phyloP scores from a whole-genome alignment of 495 filamentous ascomycete genomes.

The Penicillium manginii region DNA sequence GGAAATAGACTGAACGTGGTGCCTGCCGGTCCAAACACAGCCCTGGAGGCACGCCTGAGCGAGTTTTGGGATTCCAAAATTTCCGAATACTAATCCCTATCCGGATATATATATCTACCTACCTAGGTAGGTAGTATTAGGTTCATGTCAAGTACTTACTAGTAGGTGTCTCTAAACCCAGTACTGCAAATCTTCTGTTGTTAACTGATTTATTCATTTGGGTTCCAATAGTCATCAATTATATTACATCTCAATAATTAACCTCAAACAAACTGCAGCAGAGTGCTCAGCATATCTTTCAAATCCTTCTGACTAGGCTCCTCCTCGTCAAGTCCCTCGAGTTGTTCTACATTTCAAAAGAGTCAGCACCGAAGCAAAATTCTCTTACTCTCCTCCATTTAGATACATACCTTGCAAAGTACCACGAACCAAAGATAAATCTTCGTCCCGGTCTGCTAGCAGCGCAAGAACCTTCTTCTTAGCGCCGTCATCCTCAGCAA shows the following conservation, averaged over 20 bases:
- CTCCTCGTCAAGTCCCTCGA: slow-evolving; percentile 61
- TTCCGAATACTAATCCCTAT: too few species aligned
- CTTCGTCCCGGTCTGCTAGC: slow-evolving; percentile 70
- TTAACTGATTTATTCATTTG: not conserved
- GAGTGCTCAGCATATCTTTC: slow-evolving; percentile 70
- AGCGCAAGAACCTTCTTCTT: slow-evolving; percentile 64
- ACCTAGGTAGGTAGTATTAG: too few species aligned
- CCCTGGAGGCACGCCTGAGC: too few species aligned
- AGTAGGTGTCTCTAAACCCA: too few species aligned
- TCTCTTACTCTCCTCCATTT: not conserved
- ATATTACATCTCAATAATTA: not conserved
- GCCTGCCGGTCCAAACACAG: too few species aligned
- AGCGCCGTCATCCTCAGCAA: slow-evolving; percentile 87
- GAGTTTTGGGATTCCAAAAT: too few species aligned
- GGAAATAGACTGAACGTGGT: too few species aligned
- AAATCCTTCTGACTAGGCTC: slow-evolving; percentile 61
- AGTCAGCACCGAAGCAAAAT: slow-evolving; percentile 20
- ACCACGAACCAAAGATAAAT: slow-evolving; percentile 58
- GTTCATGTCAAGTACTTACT: too few species aligned
- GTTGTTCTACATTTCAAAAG: slow-evolving; percentile 52
- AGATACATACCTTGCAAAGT: slow-evolving; percentile 70
- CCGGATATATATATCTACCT: too few species aligned
- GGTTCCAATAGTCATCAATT: not conserved
- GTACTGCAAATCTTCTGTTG: too few species aligned
- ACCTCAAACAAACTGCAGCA: slow-evolving; percentile 61